phyloP scores from a whole-genome alignment of 345 rosid species.

The Aurinia saxatilis region DNA sequence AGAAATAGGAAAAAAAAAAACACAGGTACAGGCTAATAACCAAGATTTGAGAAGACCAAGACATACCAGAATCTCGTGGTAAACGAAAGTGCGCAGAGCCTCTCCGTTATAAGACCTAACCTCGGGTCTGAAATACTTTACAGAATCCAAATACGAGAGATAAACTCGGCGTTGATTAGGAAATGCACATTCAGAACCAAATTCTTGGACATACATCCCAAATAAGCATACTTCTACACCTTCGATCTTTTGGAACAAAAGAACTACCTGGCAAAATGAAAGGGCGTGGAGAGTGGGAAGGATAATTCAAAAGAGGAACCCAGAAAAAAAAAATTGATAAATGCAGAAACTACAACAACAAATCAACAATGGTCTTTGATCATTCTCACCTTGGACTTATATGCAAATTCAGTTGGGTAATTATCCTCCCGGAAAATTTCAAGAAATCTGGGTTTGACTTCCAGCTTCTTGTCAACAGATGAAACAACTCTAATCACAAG shows the following conservation, averaged over 20 bases:
- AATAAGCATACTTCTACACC: constrained; percentile 98
- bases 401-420: constrained; percentile 89
- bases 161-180: constrained; percentile 99
- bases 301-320: not conserved
- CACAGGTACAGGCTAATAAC: not conserved
- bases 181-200: constrained; percentile 79
- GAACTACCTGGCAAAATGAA: constrained; percentile 63
- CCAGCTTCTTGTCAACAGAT: constrained; percentile 97
- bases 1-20: not conserved
- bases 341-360: not conserved
- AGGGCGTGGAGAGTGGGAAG: not conserved
- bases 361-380: not conserved
- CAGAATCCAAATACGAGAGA: constrained; percentile 95
- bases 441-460: constrained; percentile 91
- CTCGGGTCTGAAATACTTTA: constrained; percentile 97
- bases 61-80: constrained; percentile 92
- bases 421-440: constrained; percentile 92
- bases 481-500: constrained; percentile 98
- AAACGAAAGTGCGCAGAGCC: constrained; percentile 95
- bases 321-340: not conserved
- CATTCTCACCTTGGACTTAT: constrained; percentile 79
- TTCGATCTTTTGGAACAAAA: constrained; percentile 97
- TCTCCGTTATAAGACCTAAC: constrained; percentile 88
- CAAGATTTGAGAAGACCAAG: constrained; percentile 4
- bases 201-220: constrained; percentile 99